phyloP scores from a whole-genome alignment of 805 yeast species.

The Starmerella ratchasimensis region DNA sequence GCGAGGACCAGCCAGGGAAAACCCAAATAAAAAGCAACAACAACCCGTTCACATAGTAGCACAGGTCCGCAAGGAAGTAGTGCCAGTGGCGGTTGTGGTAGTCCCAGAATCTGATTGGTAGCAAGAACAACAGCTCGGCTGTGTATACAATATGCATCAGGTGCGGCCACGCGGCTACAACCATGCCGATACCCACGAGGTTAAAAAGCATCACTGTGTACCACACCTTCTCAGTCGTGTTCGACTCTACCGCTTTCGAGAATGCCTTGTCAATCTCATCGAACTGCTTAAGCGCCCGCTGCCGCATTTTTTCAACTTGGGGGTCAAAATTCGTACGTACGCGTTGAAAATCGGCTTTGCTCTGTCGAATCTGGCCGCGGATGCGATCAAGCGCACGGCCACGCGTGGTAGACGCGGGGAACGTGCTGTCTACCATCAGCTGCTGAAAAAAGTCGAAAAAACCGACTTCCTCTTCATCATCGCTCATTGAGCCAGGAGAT shows the following conservation, averaged over 20 bases:
- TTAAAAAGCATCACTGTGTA: conserved; percentile 59
- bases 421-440: neutral
- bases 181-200: conserved; percentile 56
- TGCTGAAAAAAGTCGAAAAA: neutral
- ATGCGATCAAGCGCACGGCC: conserved; percentile 15
- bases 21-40: conserved; percentile 66
- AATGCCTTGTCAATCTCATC: conserved; percentile 23
- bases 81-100: conserved; percentile 70
- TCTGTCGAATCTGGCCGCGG: conserved; percentile 11
- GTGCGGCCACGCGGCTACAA: conserved; percentile 66
- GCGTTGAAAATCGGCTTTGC: conserved; percentile 7
- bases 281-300: conserved; percentile 20
- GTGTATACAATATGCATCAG: conserved; percentile 70
- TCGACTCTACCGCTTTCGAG: conserved; percentile 18
- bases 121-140: conserved; percentile 39
- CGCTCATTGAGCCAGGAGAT: too few relatives aligned
- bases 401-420: neutral
- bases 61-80: conserved; percentile 80
- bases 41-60: conserved; percentile 75
- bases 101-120: conserved; percentile 77
- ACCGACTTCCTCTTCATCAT: neutral
- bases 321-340: conserved; percentile 13
- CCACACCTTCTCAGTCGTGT: conserved; percentile 58
- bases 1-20: conserved; percentile 55
- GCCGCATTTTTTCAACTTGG: conserved; percentile 23